A percentile compares a stretch with the other conserved stretches of the same genome.
Evolutionary conservation across 352 stramenopile genomes (phyloP).

Genomic region (Halophytophthora batemanensis): DNA sequence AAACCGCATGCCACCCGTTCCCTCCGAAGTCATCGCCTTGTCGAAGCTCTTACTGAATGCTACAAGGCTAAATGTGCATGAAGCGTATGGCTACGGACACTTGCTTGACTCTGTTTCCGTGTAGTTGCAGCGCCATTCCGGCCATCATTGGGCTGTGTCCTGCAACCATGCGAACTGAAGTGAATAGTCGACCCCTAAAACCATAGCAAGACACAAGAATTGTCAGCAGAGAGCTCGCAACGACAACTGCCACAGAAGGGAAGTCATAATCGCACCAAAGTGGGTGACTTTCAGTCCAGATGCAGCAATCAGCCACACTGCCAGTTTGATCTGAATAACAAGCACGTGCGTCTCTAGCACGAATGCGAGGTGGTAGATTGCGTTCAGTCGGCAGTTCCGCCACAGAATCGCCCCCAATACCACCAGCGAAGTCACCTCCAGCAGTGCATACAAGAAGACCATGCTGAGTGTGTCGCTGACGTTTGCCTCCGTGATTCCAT

Average conservation of each 20-base stretch:
- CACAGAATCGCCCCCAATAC: constrained; percentile 5
- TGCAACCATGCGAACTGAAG: constrained; percentile 6
- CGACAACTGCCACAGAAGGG: no score
- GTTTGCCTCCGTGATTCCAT: neutral
- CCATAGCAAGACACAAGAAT: neutral
- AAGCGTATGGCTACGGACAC: no score
- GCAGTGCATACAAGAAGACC: constrained; percentile 9
- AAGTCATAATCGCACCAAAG: constrained; percentile 3
- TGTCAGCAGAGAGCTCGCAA: neutral
- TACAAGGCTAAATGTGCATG: no score
- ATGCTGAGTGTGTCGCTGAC: constrained; percentile 1
- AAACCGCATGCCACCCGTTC: no score
- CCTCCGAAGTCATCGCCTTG: no score
- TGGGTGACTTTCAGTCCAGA: constrained; percentile 3
- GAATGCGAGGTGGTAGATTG: constrained; percentile 19
- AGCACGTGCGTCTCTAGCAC: constrained; percentile 19
- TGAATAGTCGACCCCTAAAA: constrained; percentile 1
- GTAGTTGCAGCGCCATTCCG: neutral
- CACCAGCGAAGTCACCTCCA: constrained; percentile 22
- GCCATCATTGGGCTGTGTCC: neutral
- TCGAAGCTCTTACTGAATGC: no score
- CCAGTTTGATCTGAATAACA: constrained; percentile 16
- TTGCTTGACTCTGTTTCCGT: no score
- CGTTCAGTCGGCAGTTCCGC: constrained; percentile 9
- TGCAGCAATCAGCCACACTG: constrained; percentile 15